Percentiles rank a stretch among this genome's conserved stretches.
These are phyloP conservation scores for Trichothecium sympodiale DNA, from an alignment of 2,329 filamentous ascomycete species.

Conservation along the genomic window DNA sequence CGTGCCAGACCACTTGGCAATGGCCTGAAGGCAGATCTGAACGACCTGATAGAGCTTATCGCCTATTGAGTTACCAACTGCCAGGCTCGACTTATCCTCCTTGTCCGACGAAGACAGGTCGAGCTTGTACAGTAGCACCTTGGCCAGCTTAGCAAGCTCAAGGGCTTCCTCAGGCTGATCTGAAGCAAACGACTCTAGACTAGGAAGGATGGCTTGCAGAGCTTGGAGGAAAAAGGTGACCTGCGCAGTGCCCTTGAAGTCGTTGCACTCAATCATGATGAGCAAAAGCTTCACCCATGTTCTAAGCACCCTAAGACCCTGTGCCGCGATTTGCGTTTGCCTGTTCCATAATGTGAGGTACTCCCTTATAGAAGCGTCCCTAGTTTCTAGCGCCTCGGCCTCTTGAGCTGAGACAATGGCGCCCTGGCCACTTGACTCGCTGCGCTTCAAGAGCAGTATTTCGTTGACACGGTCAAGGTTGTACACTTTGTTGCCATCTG, in stretches of 20 bases:
- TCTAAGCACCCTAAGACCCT: conserved; percentile 57
- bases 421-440: conserved; percentile 42
- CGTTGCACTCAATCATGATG: conserved; percentile 72
- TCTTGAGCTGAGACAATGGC: conserved; percentile 39
- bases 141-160: conserved; percentile 67
- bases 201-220: conserved; percentile 78
- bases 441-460: conserved; percentile 58
- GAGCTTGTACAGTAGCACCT: conserved; percentile 60
- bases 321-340: conserved; percentile 42
- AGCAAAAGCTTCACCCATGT: conserved; percentile 80
- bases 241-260: conserved; percentile 62
- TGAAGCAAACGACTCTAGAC: conserved; percentile 66
- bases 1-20: conserved; percentile 61
- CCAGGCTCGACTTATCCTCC: conserved; percentile 29
- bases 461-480: conserved; percentile 63
- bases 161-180: conserved; percentile 59
- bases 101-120: conserved; percentile 37
- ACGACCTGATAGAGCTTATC: conserved; percentile 90
- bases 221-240: conserved; percentile 75
- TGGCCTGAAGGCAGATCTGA: conserved; percentile 71
- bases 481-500: conserved; percentile 47
- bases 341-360: conserved; percentile 55
- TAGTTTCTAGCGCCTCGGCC: conserved; percentile 37
- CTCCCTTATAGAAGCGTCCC: conserved; percentile 49
- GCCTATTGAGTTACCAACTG: conserved; percentile 61